phyloP scores from a whole-genome alignment of 345 rosid genomes.

The Gossypium stocksii region DNA sequence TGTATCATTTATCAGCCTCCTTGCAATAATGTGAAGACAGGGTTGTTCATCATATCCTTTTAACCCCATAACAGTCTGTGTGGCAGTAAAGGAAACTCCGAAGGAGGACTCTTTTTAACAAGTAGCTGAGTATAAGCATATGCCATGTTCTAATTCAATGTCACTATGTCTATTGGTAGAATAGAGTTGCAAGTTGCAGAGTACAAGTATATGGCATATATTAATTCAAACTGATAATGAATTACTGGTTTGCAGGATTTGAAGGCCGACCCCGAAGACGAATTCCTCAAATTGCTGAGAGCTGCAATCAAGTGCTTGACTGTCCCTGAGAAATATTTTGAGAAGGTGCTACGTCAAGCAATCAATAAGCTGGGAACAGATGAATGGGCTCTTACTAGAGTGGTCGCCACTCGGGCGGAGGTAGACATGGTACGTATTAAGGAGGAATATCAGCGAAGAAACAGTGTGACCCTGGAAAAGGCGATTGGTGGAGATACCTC shows the following conservation, averaged over 20 bases:
- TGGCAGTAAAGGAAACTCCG: no score
- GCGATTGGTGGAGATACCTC: slow-evolving; percentile 68
- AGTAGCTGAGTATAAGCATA: no score
- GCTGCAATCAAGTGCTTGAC: slow-evolving; percentile 75
- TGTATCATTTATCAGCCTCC: background rate
- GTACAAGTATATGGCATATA: background rate
- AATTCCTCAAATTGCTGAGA: slow-evolving; percentile 65
- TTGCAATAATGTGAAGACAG: background rate
- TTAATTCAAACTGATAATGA: background rate
- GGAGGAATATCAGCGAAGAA: slow-evolving; percentile 72
- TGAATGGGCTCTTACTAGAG: slow-evolving; percentile 79
- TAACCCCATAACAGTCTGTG: background rate
- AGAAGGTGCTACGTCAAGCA: slow-evolving; percentile 63
- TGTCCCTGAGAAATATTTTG: slow-evolving; percentile 80
- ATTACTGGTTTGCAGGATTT: slow-evolving; percentile 43
- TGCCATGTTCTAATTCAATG: no score
- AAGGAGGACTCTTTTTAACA: no score
- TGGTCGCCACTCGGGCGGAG: slow-evolving; percentile 72
- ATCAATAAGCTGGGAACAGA: slow-evolving; percentile 81
- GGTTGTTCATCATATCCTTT: background rate
- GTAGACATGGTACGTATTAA: slow-evolving; percentile 77
- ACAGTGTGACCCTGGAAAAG: slow-evolving; percentile 64
- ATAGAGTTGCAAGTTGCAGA: background rate
- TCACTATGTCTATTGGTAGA: no score
- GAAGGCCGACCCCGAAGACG: slow-evolving; percentile 61